Evolutionary conservation across 768 basidiomycete genomes (phyloP).

Genomic region (Phlebiopsis flavidoalba): DNA sequence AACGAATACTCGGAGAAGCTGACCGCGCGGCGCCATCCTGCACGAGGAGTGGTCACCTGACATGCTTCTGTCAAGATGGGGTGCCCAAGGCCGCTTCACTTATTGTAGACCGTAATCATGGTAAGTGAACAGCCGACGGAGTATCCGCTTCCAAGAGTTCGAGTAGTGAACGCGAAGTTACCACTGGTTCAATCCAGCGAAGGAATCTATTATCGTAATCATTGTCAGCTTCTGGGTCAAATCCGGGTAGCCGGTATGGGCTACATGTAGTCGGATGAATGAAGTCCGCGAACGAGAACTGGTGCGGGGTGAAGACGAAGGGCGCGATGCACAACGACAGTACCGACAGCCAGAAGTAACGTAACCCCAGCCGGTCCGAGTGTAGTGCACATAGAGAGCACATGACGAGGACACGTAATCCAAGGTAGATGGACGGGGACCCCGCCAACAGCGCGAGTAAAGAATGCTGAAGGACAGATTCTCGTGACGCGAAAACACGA

Average conservation of each 20-base stretch:
- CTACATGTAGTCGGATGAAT: slow-evolving; percentile 92
- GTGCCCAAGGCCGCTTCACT: slow-evolving; percentile 92
- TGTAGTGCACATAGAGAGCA: slow-evolving; percentile 90
- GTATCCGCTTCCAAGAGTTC: slow-evolving; percentile 99
- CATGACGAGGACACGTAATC: slow-evolving; percentile 89
- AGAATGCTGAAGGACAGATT: slow-evolving; percentile 91
- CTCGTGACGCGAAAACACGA: slow-evolving; percentile 97
- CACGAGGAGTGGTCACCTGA: slow-evolving; percentile 93
- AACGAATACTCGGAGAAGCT: slow-evolving; percentile 81
- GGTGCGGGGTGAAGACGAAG: slow-evolving; percentile 99
- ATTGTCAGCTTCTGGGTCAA: slow-evolving; percentile 5
- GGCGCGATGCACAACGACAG: slow-evolving; percentile 89
- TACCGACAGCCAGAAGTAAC: slow-evolving; percentile 98
- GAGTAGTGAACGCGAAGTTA: slow-evolving; percentile 94
- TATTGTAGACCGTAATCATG: slow-evolving; percentile 99
- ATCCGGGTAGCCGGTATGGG: background rate
- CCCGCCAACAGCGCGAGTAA: slow-evolving; percentile 98
- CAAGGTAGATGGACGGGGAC: slow-evolving; percentile 96
- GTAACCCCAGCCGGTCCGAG: slow-evolving; percentile 87
- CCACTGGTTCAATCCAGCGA: slow-evolving; percentile 99
- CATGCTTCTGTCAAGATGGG: slow-evolving; percentile 96
- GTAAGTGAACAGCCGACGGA: slow-evolving; percentile 97
- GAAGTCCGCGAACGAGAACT: slow-evolving; percentile 96
- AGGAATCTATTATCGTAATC: slow-evolving; percentile 82
- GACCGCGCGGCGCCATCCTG: slow-evolving; percentile 88